Base-by-base conservation (phyloP, 257 asterid genomes). In the Ilex aquifolium region DNA sequence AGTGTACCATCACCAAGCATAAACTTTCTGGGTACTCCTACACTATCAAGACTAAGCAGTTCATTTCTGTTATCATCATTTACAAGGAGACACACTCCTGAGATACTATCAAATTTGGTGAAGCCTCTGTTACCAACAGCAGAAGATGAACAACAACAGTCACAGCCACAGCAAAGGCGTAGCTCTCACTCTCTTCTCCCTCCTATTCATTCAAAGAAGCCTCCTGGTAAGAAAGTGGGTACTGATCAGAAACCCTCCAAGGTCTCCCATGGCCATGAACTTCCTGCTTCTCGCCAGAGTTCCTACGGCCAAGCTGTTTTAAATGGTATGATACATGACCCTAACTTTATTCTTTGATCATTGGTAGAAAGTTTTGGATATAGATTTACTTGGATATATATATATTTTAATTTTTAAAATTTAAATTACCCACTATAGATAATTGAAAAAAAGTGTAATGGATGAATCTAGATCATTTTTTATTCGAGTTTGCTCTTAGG, bases 1-100 rank as follows among this genome's bases (percentile, higher is more conserved):
- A 93, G 97, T 49, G 88, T 93, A 51, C 99, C 82, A 3, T 93
- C 99, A 57, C 97, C 99, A 12, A 84, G 88, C 59, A 72, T 90
- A 31, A 80, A 73, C 81, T 87, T 85, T 74, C 85, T 89, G 0
- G 96, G 94, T 73, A 78, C 95, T 16, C 81, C 93, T 14, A 39
- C 96, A 0, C 59, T 87, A n/a, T 61, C 90, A 17, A 85, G 80
- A 30, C 65, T 92, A 13, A 68, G 95, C 75, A 87, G 91, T 79
- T 90, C 99, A 6, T 85, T 89, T 62, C 85, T 93, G 59, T 72
- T 84, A 6, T 81, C 97, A 42, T 68, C 93, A 30, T 74, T 90
- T 42, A 72, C 84, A 56, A 79, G 88, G 78, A 84, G 95, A 64
- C 86, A 79, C 80, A 85, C 95, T 52, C 90, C 92, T 4, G 97